Conservation (phyloP, 495 filamentous ascomycete species). For the Aspergillus saccharolyticus region DNA sequence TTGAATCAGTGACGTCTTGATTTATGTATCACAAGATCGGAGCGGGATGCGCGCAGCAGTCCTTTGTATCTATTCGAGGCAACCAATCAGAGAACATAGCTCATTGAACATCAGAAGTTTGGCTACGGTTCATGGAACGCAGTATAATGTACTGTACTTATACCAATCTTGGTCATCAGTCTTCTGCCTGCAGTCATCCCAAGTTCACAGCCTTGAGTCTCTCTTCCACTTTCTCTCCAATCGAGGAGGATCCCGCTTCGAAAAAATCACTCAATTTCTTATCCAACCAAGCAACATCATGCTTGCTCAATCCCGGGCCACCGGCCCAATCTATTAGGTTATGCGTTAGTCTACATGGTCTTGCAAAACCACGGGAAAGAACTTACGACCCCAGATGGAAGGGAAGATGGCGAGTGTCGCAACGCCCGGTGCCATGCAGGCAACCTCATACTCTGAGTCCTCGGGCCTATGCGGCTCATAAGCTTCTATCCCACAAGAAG, state of each 20-base stretch:
- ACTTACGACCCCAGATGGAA: constrained; percentile 64
- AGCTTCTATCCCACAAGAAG: constrained; percentile 8
- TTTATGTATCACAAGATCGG: too few relatives aligned
- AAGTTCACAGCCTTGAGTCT: neutral
- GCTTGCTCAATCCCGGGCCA: constrained; percentile 57
- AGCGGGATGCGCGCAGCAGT: too few relatives aligned
- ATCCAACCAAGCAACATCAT: constrained; percentile 65
- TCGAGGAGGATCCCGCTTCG: neutral
- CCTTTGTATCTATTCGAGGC: too few relatives aligned
- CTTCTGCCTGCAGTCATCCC: too few relatives aligned
- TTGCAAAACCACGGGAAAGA: constrained; percentile 11
- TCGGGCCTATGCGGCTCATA: constrained; percentile 45
- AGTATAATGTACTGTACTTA: neutral
- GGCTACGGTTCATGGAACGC: too few relatives aligned
- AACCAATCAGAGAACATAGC: too few relatives aligned
- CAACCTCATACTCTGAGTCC: constrained; percentile 64
- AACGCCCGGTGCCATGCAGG: constrained; percentile 55
- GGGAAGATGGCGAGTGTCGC: constrained; percentile 55
- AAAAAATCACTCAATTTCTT: constrained; percentile 51
- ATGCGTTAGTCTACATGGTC: constrained; percentile 9
- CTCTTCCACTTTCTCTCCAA: neutral
- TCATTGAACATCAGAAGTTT: too few relatives aligned
- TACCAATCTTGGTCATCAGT: neutral
- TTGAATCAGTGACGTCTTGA: too few relatives aligned
- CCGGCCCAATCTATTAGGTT: constrained; percentile 46